A percentile compares a stretch with the other conserved stretches of the same genome.
Conservation (phyloP, 345 rosid species). For the Populus tremula region DNA sequence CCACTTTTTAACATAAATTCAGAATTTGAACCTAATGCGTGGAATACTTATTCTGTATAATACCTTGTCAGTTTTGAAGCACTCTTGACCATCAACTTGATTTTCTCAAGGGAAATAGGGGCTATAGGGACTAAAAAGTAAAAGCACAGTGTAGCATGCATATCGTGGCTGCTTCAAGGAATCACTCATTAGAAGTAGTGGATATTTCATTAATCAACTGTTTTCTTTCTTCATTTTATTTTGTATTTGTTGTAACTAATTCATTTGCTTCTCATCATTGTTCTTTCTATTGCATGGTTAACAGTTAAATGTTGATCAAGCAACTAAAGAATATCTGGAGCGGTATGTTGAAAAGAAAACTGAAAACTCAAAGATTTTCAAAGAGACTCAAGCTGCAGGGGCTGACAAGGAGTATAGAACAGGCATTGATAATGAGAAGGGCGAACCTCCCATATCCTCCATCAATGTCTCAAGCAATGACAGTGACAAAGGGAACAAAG, state of each 20-base stretch:
- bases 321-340: constrained; percentile 78
- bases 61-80: not conserved
- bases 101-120: not conserved
- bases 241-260: not conserved
- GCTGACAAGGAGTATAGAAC: constrained; percentile 48
- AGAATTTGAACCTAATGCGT: not conserved
- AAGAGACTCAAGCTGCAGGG: constrained; percentile 45
- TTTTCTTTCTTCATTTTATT: not conserved
- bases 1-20: not conserved
- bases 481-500: constrained; percentile 48
- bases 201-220: not conserved
- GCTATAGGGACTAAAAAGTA: not conserved
- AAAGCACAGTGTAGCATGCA: not conserved
- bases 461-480: constrained; percentile 47
- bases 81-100: not conserved
- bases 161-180: not conserved
- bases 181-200: not conserved
- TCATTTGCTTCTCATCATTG: not conserved
- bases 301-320: constrained; percentile 87
- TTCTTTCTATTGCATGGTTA: not conserved
- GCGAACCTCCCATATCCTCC: constrained; percentile 31
- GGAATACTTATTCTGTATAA: not conserved
- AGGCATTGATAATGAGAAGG: constrained; percentile 39
- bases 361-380: constrained; percentile 60
- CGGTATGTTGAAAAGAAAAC: constrained; percentile 77